These are phyloP conservation scores for Citrus cavaleriei DNA, from an alignment of 345 rosid species.

Conservation along the genomic window DNA sequence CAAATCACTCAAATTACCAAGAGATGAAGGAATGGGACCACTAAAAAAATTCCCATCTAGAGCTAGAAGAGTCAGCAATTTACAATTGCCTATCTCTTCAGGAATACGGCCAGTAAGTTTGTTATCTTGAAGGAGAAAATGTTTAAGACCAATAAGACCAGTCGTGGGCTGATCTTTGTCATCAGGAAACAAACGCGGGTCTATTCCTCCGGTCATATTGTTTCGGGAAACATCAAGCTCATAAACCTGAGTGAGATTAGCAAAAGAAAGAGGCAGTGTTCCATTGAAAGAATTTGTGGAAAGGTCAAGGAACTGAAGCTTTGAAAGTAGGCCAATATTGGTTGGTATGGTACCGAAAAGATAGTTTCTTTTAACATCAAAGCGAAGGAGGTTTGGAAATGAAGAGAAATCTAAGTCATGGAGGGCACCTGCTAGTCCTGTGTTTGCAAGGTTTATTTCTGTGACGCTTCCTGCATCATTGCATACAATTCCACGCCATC, in stretches of 20 bases:
- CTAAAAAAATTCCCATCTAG: conserved; percentile 1
- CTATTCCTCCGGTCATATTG: conserved; percentile 3
- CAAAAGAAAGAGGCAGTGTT: conserved; percentile 19
- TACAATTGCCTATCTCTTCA: conserved; percentile 7
- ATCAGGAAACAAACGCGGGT: conserved; percentile 7
- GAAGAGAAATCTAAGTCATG: conserved; percentile 18
- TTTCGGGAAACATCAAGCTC: conserved; percentile 27
- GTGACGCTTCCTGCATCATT: conserved; percentile 5
- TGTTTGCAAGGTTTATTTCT: conserved; percentile 8
- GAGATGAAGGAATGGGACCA: conserved; percentile 8
- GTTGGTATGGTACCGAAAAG: conserved; percentile 24
- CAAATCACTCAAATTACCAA: conserved; percentile 15
- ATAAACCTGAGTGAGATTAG: conserved; percentile 21
- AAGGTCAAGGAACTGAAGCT: conserved; percentile 20
- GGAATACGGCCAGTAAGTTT: conserved; percentile 11
- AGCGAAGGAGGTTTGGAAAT: conserved; percentile 22
- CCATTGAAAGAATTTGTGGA: conserved; percentile 17
- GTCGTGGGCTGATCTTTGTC: neutral
- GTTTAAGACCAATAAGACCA: neutral
- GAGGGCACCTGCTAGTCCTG: conserved; percentile 21
- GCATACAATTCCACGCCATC: neutral
- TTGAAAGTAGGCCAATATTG: conserved; percentile 22
- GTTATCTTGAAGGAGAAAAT: conserved; percentile 1
- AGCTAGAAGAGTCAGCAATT: neutral
- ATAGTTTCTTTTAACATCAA: conserved; percentile 15